These are phyloP conservation scores for Pistacia integerrima DNA, from an alignment of 345 rosid species.

Conservation along the genomic window DNA sequence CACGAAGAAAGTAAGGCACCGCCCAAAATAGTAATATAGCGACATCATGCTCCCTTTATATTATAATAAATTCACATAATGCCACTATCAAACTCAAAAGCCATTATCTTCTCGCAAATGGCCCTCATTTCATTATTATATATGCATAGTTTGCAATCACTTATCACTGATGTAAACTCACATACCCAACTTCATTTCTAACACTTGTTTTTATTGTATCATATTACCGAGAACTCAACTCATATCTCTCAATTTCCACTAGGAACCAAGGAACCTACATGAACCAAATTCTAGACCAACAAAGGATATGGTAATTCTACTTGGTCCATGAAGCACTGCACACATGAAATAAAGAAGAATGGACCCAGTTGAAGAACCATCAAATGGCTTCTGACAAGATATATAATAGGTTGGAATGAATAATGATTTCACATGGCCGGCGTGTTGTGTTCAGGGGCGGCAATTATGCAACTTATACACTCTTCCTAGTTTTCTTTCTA, in stretches of 20 bases:
- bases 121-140: too few species aligned
- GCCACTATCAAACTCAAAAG: slow-evolving; percentile 27
- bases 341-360: neutral
- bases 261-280: too few species aligned
- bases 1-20: slow-evolving; percentile 37
- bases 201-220: too few species aligned
- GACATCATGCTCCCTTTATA: slow-evolving; percentile 24
- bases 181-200: neutral
- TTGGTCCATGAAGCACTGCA: neutral
- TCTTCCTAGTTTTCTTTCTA: neutral
- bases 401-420: neutral
- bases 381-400: neutral
- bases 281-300: too few species aligned
- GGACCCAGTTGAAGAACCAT: neutral
- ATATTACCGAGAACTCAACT: too few species aligned
- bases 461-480: neutral
- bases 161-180: neutral
- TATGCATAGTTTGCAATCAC: neutral
- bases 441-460: neutral
- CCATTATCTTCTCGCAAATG: slow-evolving; percentile 26
- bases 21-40: slow-evolving; percentile 37
- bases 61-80: slow-evolving; percentile 26
- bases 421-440: slow-evolving; percentile 9
- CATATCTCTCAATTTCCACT: too few species aligned
- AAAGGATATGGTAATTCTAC: too few species aligned